Evolutionary conservation across 352 stramenopile genomes (phyloP).

Genomic region (Aphanomyces euteiches): DNA sequence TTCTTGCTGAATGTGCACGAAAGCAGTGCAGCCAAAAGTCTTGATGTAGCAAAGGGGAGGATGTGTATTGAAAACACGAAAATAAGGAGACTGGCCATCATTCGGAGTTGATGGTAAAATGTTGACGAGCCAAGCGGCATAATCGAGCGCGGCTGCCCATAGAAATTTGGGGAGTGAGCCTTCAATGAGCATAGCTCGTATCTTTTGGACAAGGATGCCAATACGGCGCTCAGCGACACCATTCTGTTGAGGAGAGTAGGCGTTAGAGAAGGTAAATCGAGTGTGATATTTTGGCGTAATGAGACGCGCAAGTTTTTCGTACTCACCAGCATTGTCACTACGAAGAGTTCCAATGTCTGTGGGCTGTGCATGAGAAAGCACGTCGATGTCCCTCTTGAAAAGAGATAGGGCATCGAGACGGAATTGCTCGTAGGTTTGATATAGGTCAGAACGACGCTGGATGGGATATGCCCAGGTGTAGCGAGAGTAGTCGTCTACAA

Average conservation of each 20-base stretch:
- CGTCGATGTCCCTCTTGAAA: slow-evolving; percentile 2
- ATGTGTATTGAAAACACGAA: slow-evolving; percentile 3
- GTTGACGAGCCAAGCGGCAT: not conserved
- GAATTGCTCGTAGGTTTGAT: not conserved
- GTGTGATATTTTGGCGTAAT: slow-evolving; percentile 3
- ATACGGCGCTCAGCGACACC: not conserved
- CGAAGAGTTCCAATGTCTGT: not conserved
- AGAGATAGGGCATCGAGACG: not conserved
- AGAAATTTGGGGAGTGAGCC: not conserved
- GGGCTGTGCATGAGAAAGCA: not conserved
- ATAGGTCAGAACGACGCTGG: not conserved
- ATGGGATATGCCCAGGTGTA: not conserved
- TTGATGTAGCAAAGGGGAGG: not conserved
- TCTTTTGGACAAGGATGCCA: not conserved
- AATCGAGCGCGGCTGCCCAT: not conserved
- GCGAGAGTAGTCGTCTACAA: slow-evolving; percentile 1
- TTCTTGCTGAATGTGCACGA: not conserved
- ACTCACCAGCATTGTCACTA: not conserved
- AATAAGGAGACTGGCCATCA: not conserved
- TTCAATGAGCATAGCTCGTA: not conserved
- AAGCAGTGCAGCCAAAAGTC: not conserved
- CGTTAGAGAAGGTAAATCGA: not conserved
- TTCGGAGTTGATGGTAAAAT: not conserved
- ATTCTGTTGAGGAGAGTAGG: not conserved
- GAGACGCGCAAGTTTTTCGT: slow-evolving; percentile 1